Base-by-base conservation (phyloP, 805 yeast genomes). In the Wickerhamia fluorescens region DNA sequence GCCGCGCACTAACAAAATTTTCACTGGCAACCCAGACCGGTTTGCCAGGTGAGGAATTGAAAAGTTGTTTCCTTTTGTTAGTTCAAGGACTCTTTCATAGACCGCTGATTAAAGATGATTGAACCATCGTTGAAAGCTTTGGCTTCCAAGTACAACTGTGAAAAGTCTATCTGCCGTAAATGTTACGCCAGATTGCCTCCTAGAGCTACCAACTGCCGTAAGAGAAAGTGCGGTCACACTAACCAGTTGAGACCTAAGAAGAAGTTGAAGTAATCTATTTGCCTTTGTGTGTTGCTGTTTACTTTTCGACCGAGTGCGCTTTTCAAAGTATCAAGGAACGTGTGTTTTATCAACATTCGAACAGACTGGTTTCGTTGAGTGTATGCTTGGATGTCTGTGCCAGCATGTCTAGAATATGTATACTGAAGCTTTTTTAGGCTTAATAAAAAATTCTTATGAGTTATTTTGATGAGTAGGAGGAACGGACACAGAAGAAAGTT, bases 151-250 rank as follows among this genome's bases (percentile, higher is more conserved):
- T 92, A 83, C 89, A 92, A 92, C 94, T 92, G 97, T 79, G 98
- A 92, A 51, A 92, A 92, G 75, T 68, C 95, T 50, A 89, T 92
- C 68, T 92, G 98, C 81, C 94, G 98, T 75, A 85, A 88, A 70
- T 92, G 98, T 78, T 92, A 92, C 82, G 96, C 98, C 59, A 92
- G 98, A 80, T 88, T 92, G 66, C 98, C 98, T 65, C 96, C 98
- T 73, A 94, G 97, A 84, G 98, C 98, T 58, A 92, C 97, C 73
- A 92, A 92, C 96, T 92, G 98, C 82, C 87, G 98, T 79, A 92
- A 92, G 97, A 87, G 96, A 86, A 92, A 92, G 82, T 92, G 98
- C 75, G 98, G 98, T 65, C 98, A 92, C 94, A 78, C 96, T 68
- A 92, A 92, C 81, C 98, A 92, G 78, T 85, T 92, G 73, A 87